Evolutionary conservation across 345 rosid genomes (phyloP), one percentile per base, ranked within the genome.

Genomic region (Rhodamnia rubescens): DNA sequence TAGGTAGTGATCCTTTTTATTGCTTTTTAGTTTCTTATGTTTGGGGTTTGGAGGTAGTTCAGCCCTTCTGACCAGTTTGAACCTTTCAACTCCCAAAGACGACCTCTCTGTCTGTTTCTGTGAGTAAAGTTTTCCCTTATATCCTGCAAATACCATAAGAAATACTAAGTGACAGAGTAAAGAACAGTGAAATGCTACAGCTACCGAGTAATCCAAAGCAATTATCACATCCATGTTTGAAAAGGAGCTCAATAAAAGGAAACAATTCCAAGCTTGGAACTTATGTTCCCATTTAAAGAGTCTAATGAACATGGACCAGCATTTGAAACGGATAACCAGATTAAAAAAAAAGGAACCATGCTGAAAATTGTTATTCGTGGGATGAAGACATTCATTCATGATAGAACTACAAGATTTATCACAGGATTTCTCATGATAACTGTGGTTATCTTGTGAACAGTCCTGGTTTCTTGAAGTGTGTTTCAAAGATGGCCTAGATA

Each of bases 121-220:
- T 80, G 90, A 93, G 86, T 89, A 91, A 53, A 93, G 84, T 83
- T 94, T 92, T 89, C 92, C 93, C 84, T 85, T 87, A 85, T 89
- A 90, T 89, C 89, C 99, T 96, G 94, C 74, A 91, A 81, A 53
- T 84, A 80, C 47, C 80, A 61, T 49, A 78, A 42, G 49, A 85
- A 69, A 44, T 86, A 32, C 53, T 81, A 8, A 83, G 85, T 74
- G 89, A 83, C 42, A 18, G 82, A 18, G 26, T 14, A 40, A 12
- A 83, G 57, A 69, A 69, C 26, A n/a, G 42, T 4, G 47, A 84
- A 40, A 36, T 84, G 40, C 55, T 29, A 27, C 58, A 40, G 42
- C 49, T 40, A 36, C 26, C 0, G 13, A 36, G 47, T 69, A 69
- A 69, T 32, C 8, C 24, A 3, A 69, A 69, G 78, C 47, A 69